Evolutionary conservation across 352 stramenopile genomes (phyloP).

Genomic region (Pythium oligandrum): DNA sequence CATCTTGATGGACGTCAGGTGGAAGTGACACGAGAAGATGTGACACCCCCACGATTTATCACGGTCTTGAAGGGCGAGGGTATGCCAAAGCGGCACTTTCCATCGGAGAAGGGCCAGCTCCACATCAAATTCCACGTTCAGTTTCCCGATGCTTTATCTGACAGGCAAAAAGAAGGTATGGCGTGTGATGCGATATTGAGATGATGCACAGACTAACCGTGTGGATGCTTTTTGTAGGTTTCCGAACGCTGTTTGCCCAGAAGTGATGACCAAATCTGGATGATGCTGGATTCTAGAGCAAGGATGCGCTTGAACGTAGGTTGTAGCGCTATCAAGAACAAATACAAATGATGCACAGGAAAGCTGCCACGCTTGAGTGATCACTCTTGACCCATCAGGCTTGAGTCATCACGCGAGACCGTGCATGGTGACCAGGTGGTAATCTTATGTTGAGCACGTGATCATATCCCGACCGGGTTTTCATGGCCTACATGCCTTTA

Average conservation of each 20-base stretch:
- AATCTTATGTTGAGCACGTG: too few species aligned
- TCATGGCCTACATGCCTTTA: too few species aligned
- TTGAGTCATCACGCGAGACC: too few species aligned
- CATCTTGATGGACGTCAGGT: slow-evolving; percentile 94
- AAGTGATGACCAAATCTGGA: slow-evolving; percentile 4
- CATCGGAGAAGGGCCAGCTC: slow-evolving; percentile 83
- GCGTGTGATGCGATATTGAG: neutral
- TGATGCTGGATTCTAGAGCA: too few species aligned
- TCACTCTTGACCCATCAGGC: too few species aligned
- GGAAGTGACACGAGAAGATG: slow-evolving; percentile 73
- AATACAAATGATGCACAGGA: too few species aligned
- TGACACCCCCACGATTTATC: slow-evolving; percentile 92
- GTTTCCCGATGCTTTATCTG: slow-evolving; percentile 89
- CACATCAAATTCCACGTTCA: slow-evolving; percentile 95
- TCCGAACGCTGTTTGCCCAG: slow-evolving; percentile 15
- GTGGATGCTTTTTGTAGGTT: slow-evolving; percentile 7
- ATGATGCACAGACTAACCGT: neutral
- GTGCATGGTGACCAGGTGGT: too few species aligned
- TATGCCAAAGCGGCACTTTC: slow-evolving; percentile 92
- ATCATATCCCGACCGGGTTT: too few species aligned
- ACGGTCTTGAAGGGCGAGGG: slow-evolving; percentile 88
- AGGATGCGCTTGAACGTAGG: too few species aligned
- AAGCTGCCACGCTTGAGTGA: too few species aligned
- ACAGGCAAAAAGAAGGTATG: slow-evolving; percentile 65
- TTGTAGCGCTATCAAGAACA: too few species aligned